Conservation (phyloP, 306 rosid genomes). For the Lupinus albus region DNA sequence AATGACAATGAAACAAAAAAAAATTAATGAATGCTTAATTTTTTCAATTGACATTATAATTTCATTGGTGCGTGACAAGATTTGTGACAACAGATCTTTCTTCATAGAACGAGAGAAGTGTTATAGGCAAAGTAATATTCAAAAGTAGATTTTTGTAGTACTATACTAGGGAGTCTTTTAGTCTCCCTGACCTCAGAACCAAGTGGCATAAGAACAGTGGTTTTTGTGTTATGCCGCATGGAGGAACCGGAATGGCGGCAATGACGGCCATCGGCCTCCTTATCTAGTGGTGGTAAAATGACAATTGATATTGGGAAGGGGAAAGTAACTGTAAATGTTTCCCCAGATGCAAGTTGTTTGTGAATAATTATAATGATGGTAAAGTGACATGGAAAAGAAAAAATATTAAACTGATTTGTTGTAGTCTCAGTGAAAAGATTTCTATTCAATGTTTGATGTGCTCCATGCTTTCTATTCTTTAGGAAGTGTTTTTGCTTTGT, state of each 20-base stretch:
- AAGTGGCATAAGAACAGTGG: conserved; percentile 37
- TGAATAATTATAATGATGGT: conserved; percentile 38
- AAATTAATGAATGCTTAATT: no score
- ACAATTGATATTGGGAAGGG: conserved; percentile 39
- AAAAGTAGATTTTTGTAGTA: conserved; percentile 36
- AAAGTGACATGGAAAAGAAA: conserved; percentile 19
- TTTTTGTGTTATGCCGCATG: conserved; percentile 43
- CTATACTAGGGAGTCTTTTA: conserved; percentile 32
- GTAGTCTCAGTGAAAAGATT: conserved; percentile 32
- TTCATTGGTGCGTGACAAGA: no score
- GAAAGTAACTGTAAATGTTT: conserved; percentile 45
- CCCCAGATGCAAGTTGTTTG: conserved; percentile 35
- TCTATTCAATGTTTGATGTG: conserved; percentile 27
- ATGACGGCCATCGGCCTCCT: conserved; percentile 20
- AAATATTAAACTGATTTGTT: conserved; percentile 33
- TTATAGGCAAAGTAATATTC: conserved; percentile 41
- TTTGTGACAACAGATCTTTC: no score
- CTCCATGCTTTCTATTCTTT: conserved; percentile 1
- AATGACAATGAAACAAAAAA: no score
- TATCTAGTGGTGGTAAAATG: conserved; percentile 27
- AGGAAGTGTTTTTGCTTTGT: conserved; percentile 31
- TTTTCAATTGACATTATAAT: no score
- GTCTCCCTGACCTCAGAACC: conserved; percentile 43
- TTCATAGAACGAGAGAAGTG: conserved; percentile 36
- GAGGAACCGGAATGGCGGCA: conserved; percentile 22